Evolutionary conservation across 1,139 yeast genomes (phyloP), one percentile per base, ranked within the genome.

Genomic region (Saccharomyces hybrid): DNA sequence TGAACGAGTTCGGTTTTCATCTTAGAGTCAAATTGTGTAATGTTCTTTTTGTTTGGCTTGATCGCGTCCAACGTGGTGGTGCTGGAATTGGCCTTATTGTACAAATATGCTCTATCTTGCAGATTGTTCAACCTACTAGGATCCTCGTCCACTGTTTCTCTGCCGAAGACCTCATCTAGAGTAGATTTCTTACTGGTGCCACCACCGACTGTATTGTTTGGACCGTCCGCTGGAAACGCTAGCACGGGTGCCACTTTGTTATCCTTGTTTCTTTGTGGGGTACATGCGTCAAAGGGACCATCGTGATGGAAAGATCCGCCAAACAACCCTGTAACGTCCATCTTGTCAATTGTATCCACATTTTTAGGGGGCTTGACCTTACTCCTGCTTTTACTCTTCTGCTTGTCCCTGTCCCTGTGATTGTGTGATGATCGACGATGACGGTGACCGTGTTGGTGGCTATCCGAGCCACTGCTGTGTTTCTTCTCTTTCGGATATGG

Each of bases 231-330:
- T 2, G 97, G 96, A 77, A 90, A 93, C 0, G 98, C 98, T 75
- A 84, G 78, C 26, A 93, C 96, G 2, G 99, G 99, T 0, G 97
- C 96, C 47, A 80, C 82, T 68, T 81, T 84, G 29, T 75, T 75
- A 67, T 86, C 79, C 72, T 86, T 86, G 73, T 93, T 93, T 69
- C 98, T 83, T 71, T 88, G 95, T 4, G 98, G 98, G 6, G 95
- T 87, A 71, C 97, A 90, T 2, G 98, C 99, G 71, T 93, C 99
- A 69, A 91, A 93, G 19, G 99, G 99, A 7, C 99, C 99, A 71
- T 93, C 99, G 70, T 93, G 99, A 71, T 93, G 98, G 77, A 93
- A 91, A 1, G 93, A 88, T 46, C 86, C 86, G 6, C 96, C 96
- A 68, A 87, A 90, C 61, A 91, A 78, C 0, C 96, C 97, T 4